phyloP scores from a whole-genome alignment of 163 green algal genomes.

The Scenedesmus sp. region DNA sequence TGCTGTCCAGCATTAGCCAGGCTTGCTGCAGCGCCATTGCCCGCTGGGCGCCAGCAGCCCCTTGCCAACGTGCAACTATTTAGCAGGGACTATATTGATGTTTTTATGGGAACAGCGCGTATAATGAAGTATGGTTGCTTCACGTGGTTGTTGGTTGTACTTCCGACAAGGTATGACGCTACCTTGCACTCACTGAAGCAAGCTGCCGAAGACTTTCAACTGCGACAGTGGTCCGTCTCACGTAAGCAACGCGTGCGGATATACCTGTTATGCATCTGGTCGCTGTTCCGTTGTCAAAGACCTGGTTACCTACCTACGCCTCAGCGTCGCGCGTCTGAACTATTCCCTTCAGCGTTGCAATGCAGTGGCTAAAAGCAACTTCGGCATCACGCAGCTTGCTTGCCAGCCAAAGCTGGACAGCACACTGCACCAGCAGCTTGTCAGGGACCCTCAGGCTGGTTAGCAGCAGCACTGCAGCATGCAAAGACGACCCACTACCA shows the following conservation, averaged over 20 bases:
- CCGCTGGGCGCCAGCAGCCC: neutral
- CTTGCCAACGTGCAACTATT: neutral
- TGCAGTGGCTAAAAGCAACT: neutral
- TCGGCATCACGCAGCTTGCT: neutral
- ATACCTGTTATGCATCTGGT: too few relatives aligned
- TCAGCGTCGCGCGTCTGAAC: neutral
- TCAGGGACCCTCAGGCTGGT: slow-evolving; percentile 5
- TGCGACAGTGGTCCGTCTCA: neutral
- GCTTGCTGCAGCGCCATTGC: neutral
- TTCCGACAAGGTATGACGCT: slow-evolving; percentile 5
- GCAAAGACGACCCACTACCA: slow-evolving; percentile 17
- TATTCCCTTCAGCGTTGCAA: neutral
- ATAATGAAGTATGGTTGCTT: neutral
- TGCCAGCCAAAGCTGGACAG: neutral
- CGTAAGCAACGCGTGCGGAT: too few relatives aligned
- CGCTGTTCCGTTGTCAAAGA: neutral
- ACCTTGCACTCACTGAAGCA: neutral
- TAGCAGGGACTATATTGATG: neutral
- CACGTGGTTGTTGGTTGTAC: neutral
- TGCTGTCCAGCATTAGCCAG: neutral
- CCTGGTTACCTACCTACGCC: neutral
- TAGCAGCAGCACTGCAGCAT: neutral
- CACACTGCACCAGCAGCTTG: neutral
- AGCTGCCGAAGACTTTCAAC: neutral
- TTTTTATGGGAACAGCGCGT: too few relatives aligned